Conservation (phyloP, 2,329 filamentous ascomycete genomes). For the Paraphoma sp. region DNA sequence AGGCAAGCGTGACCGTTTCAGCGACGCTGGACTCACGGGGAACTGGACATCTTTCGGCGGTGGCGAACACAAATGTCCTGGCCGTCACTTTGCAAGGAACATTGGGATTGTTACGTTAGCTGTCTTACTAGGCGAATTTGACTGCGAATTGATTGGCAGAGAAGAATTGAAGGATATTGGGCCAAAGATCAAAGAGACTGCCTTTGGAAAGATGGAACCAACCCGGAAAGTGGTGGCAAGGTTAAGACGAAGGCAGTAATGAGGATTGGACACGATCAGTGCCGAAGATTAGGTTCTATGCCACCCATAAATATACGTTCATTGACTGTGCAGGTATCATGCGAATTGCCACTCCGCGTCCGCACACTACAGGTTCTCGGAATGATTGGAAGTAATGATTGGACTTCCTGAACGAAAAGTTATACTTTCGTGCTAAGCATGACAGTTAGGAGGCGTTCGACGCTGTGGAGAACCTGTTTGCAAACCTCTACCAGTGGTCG, state of each 20-base stretch:
- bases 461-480: too few relatives aligned
- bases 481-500: too few relatives aligned
- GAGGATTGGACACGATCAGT: background rate
- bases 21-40: constrained; percentile 18
- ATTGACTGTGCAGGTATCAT: too few relatives aligned
- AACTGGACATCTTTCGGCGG: constrained; percentile 24
- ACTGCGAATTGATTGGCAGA: background rate
- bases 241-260: background rate
- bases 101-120: constrained; percentile 17
- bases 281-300: too few relatives aligned
- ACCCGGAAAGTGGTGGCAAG: background rate
- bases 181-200: background rate
- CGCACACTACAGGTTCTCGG: background rate
- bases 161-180: background rate
- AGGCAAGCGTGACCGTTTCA: constrained; percentile 11
- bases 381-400: too few relatives aligned
- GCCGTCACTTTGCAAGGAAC: constrained; percentile 19
- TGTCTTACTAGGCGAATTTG: constrained; percentile 6
- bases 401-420: too few relatives aligned
- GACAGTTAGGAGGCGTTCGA: too few relatives aligned
- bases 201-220: background rate
- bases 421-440: too few relatives aligned
- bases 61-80: constrained; percentile 26
- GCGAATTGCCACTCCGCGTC: too few relatives aligned
- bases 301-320: too few relatives aligned